Base-by-base conservation (phyloP, 768 basidiomycete species). In the Kwoniella mangroviensis region DNA sequence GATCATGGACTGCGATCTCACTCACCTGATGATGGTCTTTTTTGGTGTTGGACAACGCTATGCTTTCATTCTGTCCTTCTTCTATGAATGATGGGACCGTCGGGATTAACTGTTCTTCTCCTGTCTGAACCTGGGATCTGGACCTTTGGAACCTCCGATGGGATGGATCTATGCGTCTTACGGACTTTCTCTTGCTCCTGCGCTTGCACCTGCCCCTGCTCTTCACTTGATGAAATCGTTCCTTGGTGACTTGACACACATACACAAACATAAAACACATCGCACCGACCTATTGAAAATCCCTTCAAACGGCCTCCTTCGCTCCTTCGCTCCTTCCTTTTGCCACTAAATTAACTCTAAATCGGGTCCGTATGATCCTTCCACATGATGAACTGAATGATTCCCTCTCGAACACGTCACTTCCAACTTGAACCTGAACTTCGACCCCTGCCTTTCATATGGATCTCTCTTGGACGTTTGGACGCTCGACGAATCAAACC, bases 391-490 rank as follows among this genome's bases (percentile, higher is more conserved):
- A 7, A 34, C 34, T 34, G 34, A 7, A 34, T 7, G 6, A 34
- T 34, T 34, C 34, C 34, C 34, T 34, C 34, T 34, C 34, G 34
- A 1, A 4, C 34, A 34, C 34, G 6, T 34, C 34, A 4, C 34
- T 7, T 6, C 45, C 45, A 13, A 43, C 42, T 13, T 43, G 7
- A 43, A 43, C 42, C 42, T 43, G 7, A 43, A 43, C 42, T 13
- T 43, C 42, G 13, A 43, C 45, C 56, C 56, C 56, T 57, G 13
- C 56, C 56, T 57, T 57, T 57, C 22, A 26, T 26, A 40, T 57
- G 56, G 56, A 57, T 57, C 56, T 57, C 15, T 10, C 22, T 6
- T 26, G 56, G 15, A 57, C 22, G 13, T 57, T 57, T 57, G 56
- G 13, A n/a, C n/a, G n/a, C n/a, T n/a, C n/a, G n/a, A n/a, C n/a